phyloP scores from a whole-genome alignment of 2,329 filamentous ascomycete species.

The Coniochaeta ligniaria region DNA sequence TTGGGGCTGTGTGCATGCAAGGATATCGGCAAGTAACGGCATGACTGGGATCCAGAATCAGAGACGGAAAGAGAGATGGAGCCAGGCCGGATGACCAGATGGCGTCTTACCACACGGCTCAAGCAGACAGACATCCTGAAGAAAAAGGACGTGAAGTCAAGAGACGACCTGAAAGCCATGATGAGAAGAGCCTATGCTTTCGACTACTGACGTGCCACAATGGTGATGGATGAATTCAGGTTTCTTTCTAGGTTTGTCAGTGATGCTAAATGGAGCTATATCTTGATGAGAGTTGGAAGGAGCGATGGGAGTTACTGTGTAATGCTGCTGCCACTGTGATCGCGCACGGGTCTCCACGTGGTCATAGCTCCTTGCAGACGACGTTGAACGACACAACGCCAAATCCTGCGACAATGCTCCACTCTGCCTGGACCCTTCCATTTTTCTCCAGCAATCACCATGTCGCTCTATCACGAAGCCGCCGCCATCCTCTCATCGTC shows the following conservation, averaged over 20 bases:
- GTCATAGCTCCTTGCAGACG: background rate
- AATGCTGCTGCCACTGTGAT: background rate
- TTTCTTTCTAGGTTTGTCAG: too few species aligned
- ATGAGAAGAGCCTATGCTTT: too few species aligned
- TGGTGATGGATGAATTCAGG: too few species aligned
- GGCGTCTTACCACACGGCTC: too few species aligned
- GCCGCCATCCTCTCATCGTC: constrained; percentile 63
- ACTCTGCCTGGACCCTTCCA: background rate
- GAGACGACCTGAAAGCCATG: too few species aligned
- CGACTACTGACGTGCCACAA: too few species aligned
- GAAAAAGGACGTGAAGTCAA: too few species aligned
- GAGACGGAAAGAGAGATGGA: background rate
- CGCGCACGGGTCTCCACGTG: background rate
- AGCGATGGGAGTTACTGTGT: too few species aligned
- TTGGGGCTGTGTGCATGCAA: constrained; percentile 1
- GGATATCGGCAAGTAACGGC: background rate
- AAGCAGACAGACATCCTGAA: too few species aligned
- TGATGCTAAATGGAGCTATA: too few species aligned
- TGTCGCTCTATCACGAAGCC: constrained; percentile 95
- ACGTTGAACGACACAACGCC: background rate
- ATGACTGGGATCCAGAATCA: background rate
- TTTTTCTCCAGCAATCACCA: constrained; percentile 27
- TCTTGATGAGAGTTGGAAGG: too few species aligned
- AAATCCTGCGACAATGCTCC: background rate
- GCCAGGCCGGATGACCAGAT: background rate